These are phyloP conservation scores for Irpex sp. DNA, from an alignment of 1,284 basidiomycete species.

Conservation along the genomic window DNA sequence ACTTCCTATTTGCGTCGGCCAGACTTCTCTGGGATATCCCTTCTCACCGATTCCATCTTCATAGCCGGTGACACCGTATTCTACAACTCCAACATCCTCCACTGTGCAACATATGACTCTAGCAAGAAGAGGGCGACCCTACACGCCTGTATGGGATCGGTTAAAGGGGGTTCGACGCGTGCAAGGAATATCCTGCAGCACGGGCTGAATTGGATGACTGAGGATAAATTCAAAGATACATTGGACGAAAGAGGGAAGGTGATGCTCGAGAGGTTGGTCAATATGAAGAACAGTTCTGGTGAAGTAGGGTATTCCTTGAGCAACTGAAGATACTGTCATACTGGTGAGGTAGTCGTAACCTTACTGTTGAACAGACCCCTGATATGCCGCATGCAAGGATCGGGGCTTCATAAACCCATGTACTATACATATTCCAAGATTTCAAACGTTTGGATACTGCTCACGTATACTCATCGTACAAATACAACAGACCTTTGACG, in stretches of 20 bases:
- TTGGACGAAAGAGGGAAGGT: constrained; percentile 45
- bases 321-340: constrained; percentile 17
- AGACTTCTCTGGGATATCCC: neutral
- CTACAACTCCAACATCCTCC: constrained; percentile 81
- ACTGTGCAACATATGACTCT: constrained; percentile 66
- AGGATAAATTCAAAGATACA: constrained; percentile 45
- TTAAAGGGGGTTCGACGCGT: constrained; percentile 57
- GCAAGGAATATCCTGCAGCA: constrained; percentile 83
- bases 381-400: no score
- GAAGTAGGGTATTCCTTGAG: constrained; percentile 51
- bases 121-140: constrained; percentile 60
- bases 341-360: neutral
- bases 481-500: neutral
- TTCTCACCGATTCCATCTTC: neutral
- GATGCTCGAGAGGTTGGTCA: constrained; percentile 62
- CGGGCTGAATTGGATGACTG: constrained; percentile 72
- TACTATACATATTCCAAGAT: neutral
- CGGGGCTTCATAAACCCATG: neutral
- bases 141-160: constrained; percentile 71
- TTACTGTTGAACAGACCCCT: no score
- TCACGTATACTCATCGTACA: neutral
- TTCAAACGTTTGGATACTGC: neutral
- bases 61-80: constrained; percentile 76
- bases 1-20: neutral
- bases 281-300: constrained; percentile 48